Conservation (phyloP, 2,329 filamentous ascomycete genomes). For the Aspergillus chevalieri region DNA sequence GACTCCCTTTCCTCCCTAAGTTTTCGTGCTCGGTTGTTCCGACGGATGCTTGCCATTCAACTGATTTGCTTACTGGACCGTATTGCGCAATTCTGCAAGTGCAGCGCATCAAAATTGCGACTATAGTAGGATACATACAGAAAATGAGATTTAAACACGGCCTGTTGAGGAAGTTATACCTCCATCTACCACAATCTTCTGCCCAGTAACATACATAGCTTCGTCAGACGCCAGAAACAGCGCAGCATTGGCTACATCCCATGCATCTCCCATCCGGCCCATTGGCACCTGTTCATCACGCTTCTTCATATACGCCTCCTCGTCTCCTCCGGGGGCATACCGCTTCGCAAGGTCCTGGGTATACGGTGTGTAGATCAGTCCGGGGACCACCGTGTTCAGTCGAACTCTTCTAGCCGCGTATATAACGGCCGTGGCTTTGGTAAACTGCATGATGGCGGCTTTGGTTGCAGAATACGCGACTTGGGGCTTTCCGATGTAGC, state of each 20-base stretch:
- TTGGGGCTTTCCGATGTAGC: conserved; percentile 50
- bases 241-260: conserved; percentile 29
- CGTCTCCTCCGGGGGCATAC: conserved; percentile 38
- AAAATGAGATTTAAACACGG: background rate
- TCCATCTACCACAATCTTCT: conserved; percentile 33
- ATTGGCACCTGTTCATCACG: conserved; percentile 22
- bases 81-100: background rate
- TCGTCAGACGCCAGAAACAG: conserved; percentile 26
- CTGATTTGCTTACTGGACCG: background rate
- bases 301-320: conserved; percentile 33
- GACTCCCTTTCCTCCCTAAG: background rate
- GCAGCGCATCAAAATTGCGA: background rate
- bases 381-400: conserved; percentile 52
- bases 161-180: conserved; percentile 24
- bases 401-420: conserved; percentile 30
- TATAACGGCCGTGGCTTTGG: conserved; percentile 46
- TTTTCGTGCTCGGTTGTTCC: background rate
- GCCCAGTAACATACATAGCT: conserved; percentile 30
- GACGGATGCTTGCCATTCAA: background rate
- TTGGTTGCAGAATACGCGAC: conserved; percentile 51
- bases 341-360: conserved; percentile 42
- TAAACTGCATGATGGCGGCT: conserved; percentile 48
- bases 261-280: conserved; percentile 27
- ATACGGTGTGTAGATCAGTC: conserved; percentile 52
- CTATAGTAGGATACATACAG: background rate